Evolutionary conservation across 148 eudicot genomes (phyloP), one percentile per base, ranked within the genome.

Genomic region (Diospyros lotus): DNA sequence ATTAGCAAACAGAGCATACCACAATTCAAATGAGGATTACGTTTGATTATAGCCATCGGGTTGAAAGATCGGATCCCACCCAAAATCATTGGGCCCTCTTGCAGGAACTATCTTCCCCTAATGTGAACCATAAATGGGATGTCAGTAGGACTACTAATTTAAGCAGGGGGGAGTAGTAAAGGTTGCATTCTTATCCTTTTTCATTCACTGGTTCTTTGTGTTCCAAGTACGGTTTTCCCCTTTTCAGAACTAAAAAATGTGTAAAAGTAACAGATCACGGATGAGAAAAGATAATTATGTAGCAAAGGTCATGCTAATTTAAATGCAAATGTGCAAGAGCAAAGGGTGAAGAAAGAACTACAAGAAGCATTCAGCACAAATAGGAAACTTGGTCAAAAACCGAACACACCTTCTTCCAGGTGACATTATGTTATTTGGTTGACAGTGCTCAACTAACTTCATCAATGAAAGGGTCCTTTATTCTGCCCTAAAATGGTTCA

Each of bases 51-150:
- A 90, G 78, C 95, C 95, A 64, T 94, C 97, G 0, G 98, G 98
- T 80, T 91, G 87, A 75, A 93, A 93, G 76, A 91, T 68, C 1
- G 98, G 97, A 86, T 94, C 97, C 98, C 98, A 94, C 63, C 98
- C 98, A 72, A 94, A 94, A 80, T 94, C 95, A 75, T 83, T 85
- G 6, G 98, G 98, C 71, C 98, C 98, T 86, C 95, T 94, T 18
- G 96, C 81, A 62, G 86, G 81, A 75, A 94, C 97, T 61, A 94
- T 91, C 85, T 86, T 90, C 67, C 98, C 98, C 98, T 94, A 80
- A 76, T 54, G 50, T 58, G 46, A 44, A 73, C 54, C 76, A 66
- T n/a, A 73, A 58, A 62, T 68, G 52, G 43, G 58, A 71, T 56
- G 38, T 71, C 13, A 78, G 72, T 72, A 28, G 28, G 28, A 41